Evolutionary conservation across 805 yeast genomes (phyloP), one percentile per base, ranked within the genome.

Genomic region (Ogataea salicorniae): DNA sequence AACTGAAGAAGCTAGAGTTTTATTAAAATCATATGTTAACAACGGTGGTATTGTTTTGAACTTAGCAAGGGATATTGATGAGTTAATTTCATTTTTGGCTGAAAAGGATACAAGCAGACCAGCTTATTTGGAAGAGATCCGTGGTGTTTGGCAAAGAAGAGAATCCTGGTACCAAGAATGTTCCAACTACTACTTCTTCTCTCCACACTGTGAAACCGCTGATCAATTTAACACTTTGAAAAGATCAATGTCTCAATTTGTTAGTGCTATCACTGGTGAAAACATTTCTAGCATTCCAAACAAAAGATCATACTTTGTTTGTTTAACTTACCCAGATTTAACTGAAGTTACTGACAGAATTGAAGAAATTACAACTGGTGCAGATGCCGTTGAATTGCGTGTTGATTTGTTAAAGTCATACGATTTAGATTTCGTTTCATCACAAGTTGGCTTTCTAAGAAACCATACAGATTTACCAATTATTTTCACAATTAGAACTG

Each of bases 41-140:
- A 66, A 68, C 7, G 58, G 69, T 20, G 96, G 96, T 37, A 76
- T 87, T 53, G 98, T 94, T 13, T 72, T 94, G 46, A 97, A 94
- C 59, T 74, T 94, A 49, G 97, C 92, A 65, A 83, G 99, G 55
- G 87, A 87, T 58, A 77, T 92, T 51, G 83, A 81, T 48, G 85
- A 87, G 55, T 88, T 95, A 31, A 80, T 90, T 37, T 72, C 74
- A 9, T 89, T 87, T 65, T 75, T 94, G 54, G 76, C 77, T 15
- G 66, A 81, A 46, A 67, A 72, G 48, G 99, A 94, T 66, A 80
- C 86, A 42, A 74, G 90, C 0, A 78, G 99, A 62, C 99, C 99
- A 15, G 87, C 96, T 1, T 91, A 83, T 58, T 75, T 75, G 13
- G 87, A 81, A 56, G 97, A 90, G 59, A 83, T 90, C 57, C 74